A percentile compares a stretch with the other conserved stretches of the same genome.
Conservation (phyloP, 495 filamentous ascomycete species). For the Daldinia bambusicola region DNA sequence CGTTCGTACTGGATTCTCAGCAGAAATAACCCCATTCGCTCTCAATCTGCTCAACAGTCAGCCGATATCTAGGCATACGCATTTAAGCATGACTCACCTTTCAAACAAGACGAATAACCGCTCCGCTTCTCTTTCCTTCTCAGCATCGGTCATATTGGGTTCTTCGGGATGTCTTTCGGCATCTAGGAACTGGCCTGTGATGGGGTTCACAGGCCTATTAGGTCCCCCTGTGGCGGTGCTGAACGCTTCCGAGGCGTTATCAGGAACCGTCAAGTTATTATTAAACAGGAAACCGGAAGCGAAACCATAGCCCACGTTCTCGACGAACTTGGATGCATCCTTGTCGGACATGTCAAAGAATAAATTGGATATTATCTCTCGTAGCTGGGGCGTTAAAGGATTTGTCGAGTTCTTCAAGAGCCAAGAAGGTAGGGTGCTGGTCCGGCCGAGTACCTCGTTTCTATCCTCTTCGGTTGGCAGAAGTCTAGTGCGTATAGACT, state of each 20-base stretch:
- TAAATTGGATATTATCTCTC: constrained; percentile 78
- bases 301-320: constrained; percentile 90
- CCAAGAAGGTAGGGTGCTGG: constrained; percentile 76
- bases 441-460: constrained; percentile 78
- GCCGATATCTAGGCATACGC: background rate
- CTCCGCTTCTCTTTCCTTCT: constrained; percentile 94
- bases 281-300: constrained; percentile 89
- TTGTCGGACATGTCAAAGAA: constrained; percentile 88
- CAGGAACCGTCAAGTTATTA: constrained; percentile 79
- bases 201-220: constrained; percentile 72
- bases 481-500: constrained; percentile 71
- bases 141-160: constrained; percentile 84
- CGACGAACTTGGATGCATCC: constrained; percentile 74
- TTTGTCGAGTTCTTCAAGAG: constrained; percentile 84
- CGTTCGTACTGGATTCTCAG: constrained; percentile 84
- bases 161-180: constrained; percentile 67
- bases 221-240: constrained; percentile 48
- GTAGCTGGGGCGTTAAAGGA: constrained; percentile 71
- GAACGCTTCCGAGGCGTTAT: constrained; percentile 69
- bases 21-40: constrained; percentile 82
- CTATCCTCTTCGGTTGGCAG: constrained; percentile 84
- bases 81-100: constrained; percentile 61
- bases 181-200: constrained; percentile 87
- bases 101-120: constrained; percentile 95
- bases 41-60: constrained; percentile 68